Conservation (phyloP, 1,284 basidiomycete genomes). For the Tremellales sp. region DNA sequence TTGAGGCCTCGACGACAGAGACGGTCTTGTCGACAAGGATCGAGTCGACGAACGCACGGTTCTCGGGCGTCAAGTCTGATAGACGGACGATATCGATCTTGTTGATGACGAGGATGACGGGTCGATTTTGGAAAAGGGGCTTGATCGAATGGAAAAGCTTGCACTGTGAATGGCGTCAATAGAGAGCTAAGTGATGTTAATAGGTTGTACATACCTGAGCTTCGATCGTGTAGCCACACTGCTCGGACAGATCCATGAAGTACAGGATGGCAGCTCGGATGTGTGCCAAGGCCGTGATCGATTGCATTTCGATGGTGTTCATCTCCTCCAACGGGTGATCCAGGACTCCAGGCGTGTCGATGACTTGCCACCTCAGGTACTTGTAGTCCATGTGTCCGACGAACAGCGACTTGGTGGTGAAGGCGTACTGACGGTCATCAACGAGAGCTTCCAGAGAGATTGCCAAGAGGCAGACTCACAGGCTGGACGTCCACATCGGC, state of each 20-base stretch:
- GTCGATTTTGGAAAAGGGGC: constrained; percentile 87
- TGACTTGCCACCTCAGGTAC: constrained; percentile 95
- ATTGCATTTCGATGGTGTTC: constrained; percentile 99
- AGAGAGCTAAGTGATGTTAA: no score
- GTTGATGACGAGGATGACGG: constrained; percentile 87
- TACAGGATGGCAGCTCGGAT: constrained; percentile 86
- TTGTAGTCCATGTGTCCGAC: constrained; percentile 96
- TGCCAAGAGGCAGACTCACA: constrained; percentile 15
- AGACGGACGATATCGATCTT: constrained; percentile 87
- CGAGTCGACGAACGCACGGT: constrained; percentile 73
- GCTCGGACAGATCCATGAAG: constrained; percentile 95
- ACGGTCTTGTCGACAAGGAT: constrained; percentile 72
- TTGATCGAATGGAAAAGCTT: constrained; percentile 98
- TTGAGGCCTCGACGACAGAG: constrained; percentile 75
- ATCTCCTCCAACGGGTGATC: constrained; percentile 90
- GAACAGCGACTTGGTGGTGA: constrained; percentile 95
- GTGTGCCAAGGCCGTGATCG: constrained; percentile 91
- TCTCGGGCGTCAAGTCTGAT: constrained; percentile 71
- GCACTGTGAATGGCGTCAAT: constrained; percentile 62
- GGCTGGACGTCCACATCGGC: constrained; percentile 97
- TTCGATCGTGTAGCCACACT: constrained; percentile 91
- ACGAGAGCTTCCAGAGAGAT: constrained; percentile 1
- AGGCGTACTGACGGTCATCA: constrained; percentile 61
- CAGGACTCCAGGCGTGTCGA: constrained; percentile 88
- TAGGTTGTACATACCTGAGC: constrained; percentile 63